Evolutionary conservation across 176 grass and related monocot genomes (phyloP), one percentile per base, ranked within the genome.

Genomic region (Aechmea fasciata): DNA sequence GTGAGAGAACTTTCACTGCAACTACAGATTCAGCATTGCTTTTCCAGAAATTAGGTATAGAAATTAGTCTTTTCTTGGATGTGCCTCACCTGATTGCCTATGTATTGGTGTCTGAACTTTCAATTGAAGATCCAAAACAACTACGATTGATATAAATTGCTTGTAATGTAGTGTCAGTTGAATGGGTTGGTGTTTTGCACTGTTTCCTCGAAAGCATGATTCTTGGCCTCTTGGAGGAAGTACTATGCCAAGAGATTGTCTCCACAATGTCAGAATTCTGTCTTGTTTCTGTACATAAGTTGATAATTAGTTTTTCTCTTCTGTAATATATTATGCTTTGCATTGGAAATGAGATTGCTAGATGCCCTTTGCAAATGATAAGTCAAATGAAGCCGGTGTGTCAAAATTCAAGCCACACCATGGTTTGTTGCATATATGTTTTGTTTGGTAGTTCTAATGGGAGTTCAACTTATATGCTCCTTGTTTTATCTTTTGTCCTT

Each of bases 31-130:
- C 76, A 25, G 61, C 77, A 71, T 63, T 92, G 47, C 67, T 97
- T 68, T 92, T 90, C 3, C 69, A 85, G 62, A 92, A 92, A 70
- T 83, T 92, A 82, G 93, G 89, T 90, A 81, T 72, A 28, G 1
- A 59, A 69, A 11, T n/a, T 75, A 47, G 10, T 12, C 8, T 59
- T 59, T 59, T 9, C 54, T 10, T 59, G 54, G 54, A 59, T 59
- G 19, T 9, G 10, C 14, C n/a, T 59, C 19, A 18, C 54, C n/a
- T 9, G 15, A 19, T 59, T 59, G 54, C 54, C 15, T 59, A 19
- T 59, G 3, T 17, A 17, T 59, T 59, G 5, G 19, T 17, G 15
- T 7, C 33, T 41, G 3, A 19, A 13, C 14, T 59, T 14, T 59
- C 10, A 17, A 19, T n/a, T 9, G 19, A 18, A 59, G 15, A 59